phyloP scores from a whole-genome alignment of 1,284 basidiomycete genomes.

The Leccinum griseonigrum region DNA sequence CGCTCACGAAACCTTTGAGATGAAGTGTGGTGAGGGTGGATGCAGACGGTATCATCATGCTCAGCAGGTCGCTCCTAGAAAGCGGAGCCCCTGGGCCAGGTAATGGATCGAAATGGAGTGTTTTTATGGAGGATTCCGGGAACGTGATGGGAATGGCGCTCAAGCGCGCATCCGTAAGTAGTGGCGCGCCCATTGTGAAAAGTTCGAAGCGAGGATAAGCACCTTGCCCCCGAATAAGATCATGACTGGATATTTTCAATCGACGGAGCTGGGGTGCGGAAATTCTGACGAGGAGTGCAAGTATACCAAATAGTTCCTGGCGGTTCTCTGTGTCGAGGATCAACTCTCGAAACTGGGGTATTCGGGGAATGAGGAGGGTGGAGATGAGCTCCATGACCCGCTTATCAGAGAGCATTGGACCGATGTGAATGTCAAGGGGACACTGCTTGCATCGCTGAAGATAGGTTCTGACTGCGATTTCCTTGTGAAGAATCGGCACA shows the following conservation, averaged over 20 bases:
- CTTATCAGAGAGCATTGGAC: conserved; percentile 28
- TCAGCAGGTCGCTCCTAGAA: conserved; percentile 26
- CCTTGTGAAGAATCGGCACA: conserved; percentile 34
- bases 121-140: conserved; percentile 23
- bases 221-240: conserved; percentile 26
- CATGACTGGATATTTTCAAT: conserved; percentile 31
- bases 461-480: conserved; percentile 25
- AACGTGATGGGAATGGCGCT: conserved; percentile 34
- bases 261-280: conserved; percentile 28
- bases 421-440: conserved; percentile 30
- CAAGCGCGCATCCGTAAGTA: conserved; percentile 29
- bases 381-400: conserved; percentile 27
- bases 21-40: conserved; percentile 32
- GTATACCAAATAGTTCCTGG: conserved; percentile 27
- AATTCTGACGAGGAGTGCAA: conserved; percentile 22
- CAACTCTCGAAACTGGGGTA: conserved; percentile 32
- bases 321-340: conserved; percentile 33
- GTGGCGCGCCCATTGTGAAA: conserved; percentile 28
- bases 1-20: conserved; percentile 33
- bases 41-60: conserved; percentile 31
- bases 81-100: conserved; percentile 29
- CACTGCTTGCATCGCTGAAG: conserved; percentile 32
- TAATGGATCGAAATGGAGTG: conserved; percentile 31
- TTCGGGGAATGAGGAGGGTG: conserved; percentile 28
- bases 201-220: conserved; percentile 29